A percentile compares a stretch with the other conserved stretches of the same genome.
Evolutionary conservation across 176 grass and related monocot genomes (phyloP).

Genomic region (Pharus latifolius): DNA sequence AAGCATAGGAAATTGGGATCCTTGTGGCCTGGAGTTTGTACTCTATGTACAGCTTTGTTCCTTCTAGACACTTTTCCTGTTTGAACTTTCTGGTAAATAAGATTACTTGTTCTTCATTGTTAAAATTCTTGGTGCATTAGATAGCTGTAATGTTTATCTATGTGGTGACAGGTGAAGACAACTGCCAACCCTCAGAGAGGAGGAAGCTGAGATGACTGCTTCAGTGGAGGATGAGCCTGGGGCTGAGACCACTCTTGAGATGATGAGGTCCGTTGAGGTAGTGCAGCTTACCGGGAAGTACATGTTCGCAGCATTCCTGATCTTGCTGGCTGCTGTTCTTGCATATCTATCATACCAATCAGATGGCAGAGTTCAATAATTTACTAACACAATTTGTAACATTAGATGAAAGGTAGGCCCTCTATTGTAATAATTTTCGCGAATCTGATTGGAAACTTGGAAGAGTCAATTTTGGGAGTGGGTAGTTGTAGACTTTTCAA

Average conservation of each 20-base stretch:
- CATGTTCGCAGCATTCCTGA: slow-evolving; percentile 27
- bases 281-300: slow-evolving; percentile 38
- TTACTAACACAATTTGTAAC: background rate
- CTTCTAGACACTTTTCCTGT: background rate
- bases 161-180: slow-evolving; percentile 23
- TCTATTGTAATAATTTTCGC: background rate
- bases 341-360: slow-evolving; percentile 13
- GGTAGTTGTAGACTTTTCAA: background rate
- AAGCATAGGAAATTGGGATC: background rate
- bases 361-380: background rate
- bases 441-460: too few species aligned
- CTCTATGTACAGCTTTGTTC: background rate
- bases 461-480: slow-evolving; percentile 1
- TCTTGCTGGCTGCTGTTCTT: slow-evolving; percentile 25
- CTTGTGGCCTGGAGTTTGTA: background rate
- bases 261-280: slow-evolving; percentile 36
- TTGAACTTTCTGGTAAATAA: background rate
- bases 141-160: background rate
- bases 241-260: slow-evolving; percentile 7
- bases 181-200: background rate
- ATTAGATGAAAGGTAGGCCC: background rate
- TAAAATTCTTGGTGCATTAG: background rate
- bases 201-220: slow-evolving; percentile 21
- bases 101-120: background rate
- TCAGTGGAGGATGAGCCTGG: slow-evolving; percentile 23